These are phyloP conservation scores for Babesia gibsoni DNA, from an alignment of 169 alveolate species.

Conservation along the genomic window DNA sequence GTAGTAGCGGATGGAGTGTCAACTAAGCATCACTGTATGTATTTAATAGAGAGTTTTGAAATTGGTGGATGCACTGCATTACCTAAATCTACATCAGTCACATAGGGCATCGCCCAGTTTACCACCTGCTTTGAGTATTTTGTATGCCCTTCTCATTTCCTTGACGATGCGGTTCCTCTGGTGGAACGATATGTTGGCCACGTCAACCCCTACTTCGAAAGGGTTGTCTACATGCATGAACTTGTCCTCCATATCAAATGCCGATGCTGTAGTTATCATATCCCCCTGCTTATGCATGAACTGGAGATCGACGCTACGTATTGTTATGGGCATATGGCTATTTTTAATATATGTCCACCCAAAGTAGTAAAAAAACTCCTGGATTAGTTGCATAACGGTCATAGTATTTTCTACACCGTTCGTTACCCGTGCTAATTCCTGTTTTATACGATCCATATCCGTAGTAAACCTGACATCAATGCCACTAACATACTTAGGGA, in stretches of 20 bases:
- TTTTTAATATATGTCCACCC: constrained; percentile 48
- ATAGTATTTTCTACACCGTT: constrained; percentile 25
- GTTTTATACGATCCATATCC: constrained; percentile 55
- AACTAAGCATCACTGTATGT: too few relatives aligned
- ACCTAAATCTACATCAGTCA: constrained; percentile 1
- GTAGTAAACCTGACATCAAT: constrained; percentile 72
- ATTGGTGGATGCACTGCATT: too few relatives aligned
- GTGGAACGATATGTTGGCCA: constrained; percentile 69
- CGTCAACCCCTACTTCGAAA: constrained; percentile 76
- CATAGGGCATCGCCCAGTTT: neutral
- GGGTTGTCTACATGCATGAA: constrained; percentile 76
- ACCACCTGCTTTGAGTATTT: constrained; percentile 30
- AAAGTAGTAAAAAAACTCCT: constrained; percentile 51
- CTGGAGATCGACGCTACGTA: constrained; percentile 59
- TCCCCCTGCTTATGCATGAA: neutral
- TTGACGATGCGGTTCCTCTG: constrained; percentile 27
- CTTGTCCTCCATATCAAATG: constrained; percentile 54
- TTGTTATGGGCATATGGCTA: constrained; percentile 24
- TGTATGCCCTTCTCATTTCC: constrained; percentile 52
- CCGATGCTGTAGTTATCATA: constrained; percentile 18
- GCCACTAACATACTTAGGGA: constrained; percentile 72
- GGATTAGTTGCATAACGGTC: constrained; percentile 6
- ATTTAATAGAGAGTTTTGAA: too few relatives aligned
- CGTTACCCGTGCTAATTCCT: constrained; percentile 53
- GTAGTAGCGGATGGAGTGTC: too few relatives aligned